phyloP scores from a whole-genome alignment of 768 basidiomycete genomes.

The Chalciporus chontae region DNA sequence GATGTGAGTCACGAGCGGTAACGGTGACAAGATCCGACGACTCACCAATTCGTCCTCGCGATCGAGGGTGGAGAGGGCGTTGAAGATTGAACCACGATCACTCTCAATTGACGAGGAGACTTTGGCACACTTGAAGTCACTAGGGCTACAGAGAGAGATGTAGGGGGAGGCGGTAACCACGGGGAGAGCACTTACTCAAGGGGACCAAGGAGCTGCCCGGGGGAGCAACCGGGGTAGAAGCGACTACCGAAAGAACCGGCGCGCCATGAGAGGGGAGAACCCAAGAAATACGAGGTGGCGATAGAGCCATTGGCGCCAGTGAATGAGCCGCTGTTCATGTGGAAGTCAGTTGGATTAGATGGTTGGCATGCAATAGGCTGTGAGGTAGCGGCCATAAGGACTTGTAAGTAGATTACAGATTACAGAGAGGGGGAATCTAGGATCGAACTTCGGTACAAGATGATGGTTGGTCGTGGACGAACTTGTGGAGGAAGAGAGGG shows the following conservation, averaged over 20 bases:
- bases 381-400: slow-evolving; percentile 34
- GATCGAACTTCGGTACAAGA: background rate
- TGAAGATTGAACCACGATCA: slow-evolving; percentile 57
- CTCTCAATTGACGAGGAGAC: slow-evolving; percentile 55
- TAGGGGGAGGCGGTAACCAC: background rate
- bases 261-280: slow-evolving; percentile 71
- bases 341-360: slow-evolving; percentile 22
- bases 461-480: background rate
- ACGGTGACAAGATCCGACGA: slow-evolving; percentile 1
- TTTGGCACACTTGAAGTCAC: slow-evolving; percentile 45
- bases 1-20: background rate
- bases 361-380: slow-evolving; percentile 44
- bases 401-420: background rate
- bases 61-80: slow-evolving; percentile 64
- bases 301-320: slow-evolving; percentile 45
- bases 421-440: slow-evolving; percentile 1
- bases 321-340: slow-evolving; percentile 49
- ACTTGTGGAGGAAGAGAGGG: slow-evolving; percentile 10
- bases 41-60: slow-evolving; percentile 71
- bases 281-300: slow-evolving; percentile 66
- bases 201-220: slow-evolving; percentile 56
- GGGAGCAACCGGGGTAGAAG: slow-evolving; percentile 61
- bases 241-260: slow-evolving; percentile 62
- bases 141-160: slow-evolving; percentile 30
- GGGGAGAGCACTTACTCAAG: slow-evolving; percentile 52